Base-by-base conservation (phyloP, 495 filamentous ascomycete genomes). In the Jackrogersella multiformis region DNA sequence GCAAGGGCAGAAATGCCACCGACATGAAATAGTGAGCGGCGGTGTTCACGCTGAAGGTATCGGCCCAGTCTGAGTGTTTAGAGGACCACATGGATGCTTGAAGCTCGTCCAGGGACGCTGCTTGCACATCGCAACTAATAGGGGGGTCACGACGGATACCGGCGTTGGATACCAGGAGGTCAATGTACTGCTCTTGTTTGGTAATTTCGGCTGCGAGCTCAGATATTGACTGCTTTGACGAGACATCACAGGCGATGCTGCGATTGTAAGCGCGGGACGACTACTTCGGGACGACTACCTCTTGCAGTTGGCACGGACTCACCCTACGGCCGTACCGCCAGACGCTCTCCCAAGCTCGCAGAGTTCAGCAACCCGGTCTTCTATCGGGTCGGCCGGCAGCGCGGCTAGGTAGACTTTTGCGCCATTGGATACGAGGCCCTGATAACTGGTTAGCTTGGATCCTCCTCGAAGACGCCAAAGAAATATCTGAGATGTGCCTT, bases 41-140 rank as follows among this genome's bases (percentile, higher is more conserved):
- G 1, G 74, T 78, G 36, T 82, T 82, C 9, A 81, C 70, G 13
- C 71, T 65, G 34, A 82, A 82, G 5, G 79, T 78, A 13, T 73
- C 45, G 0, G 61, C 69, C 80, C 80, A 82, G 48, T 81, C 77
- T 4, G 70, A 62, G 18, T 76, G 66, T 9, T 45, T 15, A 6
- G 75, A 75, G 1, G 80, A 82, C 77, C 77, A 80, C 70, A 81
- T 78, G 5, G 80, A 82, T 0, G 57, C 66, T 65, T 81, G 80
- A 0, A 82, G 73, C 18, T 79, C 72, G 1, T 64, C 7, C 0
- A 81, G 56, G 1, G 78, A 39, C 3, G 79, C 77, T 1, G 66
- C 71, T 2, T 80, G 64, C 8, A 80, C 78, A 45, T 80, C 71
- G 66, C 80, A 82, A n/a, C 56, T 7, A 9, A 46, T 46, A 0